Evolutionary conservation across 1,284 basidiomycete species (phyloP), one percentile per base, ranked within the genome.

Genomic region (Boletus semigastroideus): DNA sequence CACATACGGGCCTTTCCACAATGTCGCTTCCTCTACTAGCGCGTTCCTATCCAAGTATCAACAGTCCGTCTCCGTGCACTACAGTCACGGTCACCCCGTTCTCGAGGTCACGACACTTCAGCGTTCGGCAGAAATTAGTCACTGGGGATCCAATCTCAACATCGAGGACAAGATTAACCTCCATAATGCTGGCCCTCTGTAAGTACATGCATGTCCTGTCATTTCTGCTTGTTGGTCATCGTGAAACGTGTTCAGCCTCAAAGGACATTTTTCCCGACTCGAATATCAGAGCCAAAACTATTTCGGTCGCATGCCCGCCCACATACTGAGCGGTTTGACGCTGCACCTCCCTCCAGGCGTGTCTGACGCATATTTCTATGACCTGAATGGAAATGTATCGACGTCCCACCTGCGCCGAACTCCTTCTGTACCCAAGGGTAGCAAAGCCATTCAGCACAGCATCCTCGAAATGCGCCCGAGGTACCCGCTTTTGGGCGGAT

Each of bases 91-190:
- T 31, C 77, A 83, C 49, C 92, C 96, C 0, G 82, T 97, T 39
- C 70, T 94, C 13, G 85, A 92, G 56, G 75, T 97, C 49, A 79
- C 78, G 19, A 83, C 78, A 27, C 79, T 96, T 42, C 78, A 84
- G 51, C 85, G 97, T 42, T 68, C 79, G 0, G 94, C 90, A 2
- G 94, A 99, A 73, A 85, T 99, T 60, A 94, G 92, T 57, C 96
- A 99, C 69, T 99, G 96, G 97, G 94, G 95, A 39, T 84, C 86
- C 46, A 98, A 96, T 69, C 71, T 99, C 39, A 96, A 97, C 65
- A 87, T 96, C 42, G 83, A 98, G 69, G 95, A 99, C 71, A 83
- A 90, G 43, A 83, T 98, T 55, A 69, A 82, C 54, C 74, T 99
- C 19, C 82, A 83, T 67, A 99, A 99, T 67, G 87, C 86, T 52